These are phyloP conservation scores for Candida odintsovae DNA, from an alignment of 805 yeast species.

Conservation along the genomic window DNA sequence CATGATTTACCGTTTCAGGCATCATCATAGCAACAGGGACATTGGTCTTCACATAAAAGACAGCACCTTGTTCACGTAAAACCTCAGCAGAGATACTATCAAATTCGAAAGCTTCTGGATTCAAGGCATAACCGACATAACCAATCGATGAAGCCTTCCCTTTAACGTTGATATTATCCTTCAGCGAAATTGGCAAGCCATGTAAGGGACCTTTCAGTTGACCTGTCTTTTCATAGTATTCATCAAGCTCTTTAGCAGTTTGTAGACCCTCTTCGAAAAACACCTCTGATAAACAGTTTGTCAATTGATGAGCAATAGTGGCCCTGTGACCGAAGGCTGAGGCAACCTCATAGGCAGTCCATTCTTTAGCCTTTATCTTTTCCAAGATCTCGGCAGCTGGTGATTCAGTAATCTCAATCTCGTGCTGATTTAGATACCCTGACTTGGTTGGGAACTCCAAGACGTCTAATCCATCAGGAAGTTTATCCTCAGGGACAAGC, in stretches of 20 bases:
- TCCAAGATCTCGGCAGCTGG: constrained; percentile 14
- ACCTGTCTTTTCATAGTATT: constrained; percentile 39
- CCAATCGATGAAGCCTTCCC: constrained; percentile 48
- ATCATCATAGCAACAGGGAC: constrained; percentile 47
- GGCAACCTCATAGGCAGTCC: constrained; percentile 37
- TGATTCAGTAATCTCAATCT: constrained; percentile 28
- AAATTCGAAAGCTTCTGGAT: constrained; percentile 27
- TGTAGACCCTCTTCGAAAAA: constrained; percentile 54
- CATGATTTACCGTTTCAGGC: constrained; percentile 39
- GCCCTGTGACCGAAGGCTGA: constrained; percentile 54
- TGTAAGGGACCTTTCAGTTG: constrained; percentile 58
- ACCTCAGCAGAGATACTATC: constrained; percentile 36
- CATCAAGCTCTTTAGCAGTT: constrained; percentile 51
- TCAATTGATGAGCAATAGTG: constrained; percentile 50
- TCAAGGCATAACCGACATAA: constrained; percentile 36
- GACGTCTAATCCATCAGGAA: constrained; percentile 27
- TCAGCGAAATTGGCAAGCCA: constrained; percentile 61
- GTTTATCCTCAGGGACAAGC: constrained; percentile 24
- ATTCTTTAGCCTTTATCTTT: constrained; percentile 27
- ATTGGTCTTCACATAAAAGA: constrained; percentile 49
- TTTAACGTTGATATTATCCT: constrained; percentile 35
- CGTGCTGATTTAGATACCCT: constrained; percentile 29
- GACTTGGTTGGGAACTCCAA: constrained; percentile 29
- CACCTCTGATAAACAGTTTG: constrained; percentile 28
- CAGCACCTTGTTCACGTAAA: constrained; percentile 43